phyloP scores from a whole-genome alignment of 345 rosid genomes.

The Triadica sebifera region DNA sequence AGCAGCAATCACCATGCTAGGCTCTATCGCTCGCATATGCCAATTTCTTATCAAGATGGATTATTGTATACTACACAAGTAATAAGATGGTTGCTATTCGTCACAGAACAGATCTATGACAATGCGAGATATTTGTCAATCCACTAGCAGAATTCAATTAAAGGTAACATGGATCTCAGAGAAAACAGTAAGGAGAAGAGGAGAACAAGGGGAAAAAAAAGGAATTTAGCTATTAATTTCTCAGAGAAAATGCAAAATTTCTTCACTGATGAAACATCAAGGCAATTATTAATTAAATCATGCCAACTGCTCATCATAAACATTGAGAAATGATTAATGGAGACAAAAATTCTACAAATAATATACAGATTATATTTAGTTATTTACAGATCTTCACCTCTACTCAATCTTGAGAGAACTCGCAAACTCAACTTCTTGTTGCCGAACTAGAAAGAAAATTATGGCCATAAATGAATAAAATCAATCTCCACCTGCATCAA shows the following conservation, averaged over 20 bases:
- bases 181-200: neutral
- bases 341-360: neutral
- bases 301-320: constrained; percentile 18
- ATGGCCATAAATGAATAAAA: constrained; percentile 3
- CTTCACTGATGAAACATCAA: constrained; percentile 20
- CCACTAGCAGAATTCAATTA: neutral
- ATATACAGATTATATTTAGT: constrained; percentile 17
- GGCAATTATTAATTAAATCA: constrained; percentile 18
- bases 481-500: constrained; percentile 31
- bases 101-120: no score
- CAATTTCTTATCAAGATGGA: no score
- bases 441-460: constrained; percentile 12
- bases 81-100: no score
- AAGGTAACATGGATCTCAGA: neutral
- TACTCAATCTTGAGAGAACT: constrained; percentile 4
- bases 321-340: constrained; percentile 10
- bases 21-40: no score
- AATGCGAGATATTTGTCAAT: neutral
- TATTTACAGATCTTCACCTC: constrained; percentile 30
- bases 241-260: constrained; percentile 27
- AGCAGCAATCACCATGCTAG: no score
- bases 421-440: neutral
- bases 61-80: no score
- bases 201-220: neutral
- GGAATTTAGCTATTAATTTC: constrained; percentile 16